Evolutionary conservation across 208 protist genomes (phyloP).

Genomic region (Naegleria gruberi): DNA sequence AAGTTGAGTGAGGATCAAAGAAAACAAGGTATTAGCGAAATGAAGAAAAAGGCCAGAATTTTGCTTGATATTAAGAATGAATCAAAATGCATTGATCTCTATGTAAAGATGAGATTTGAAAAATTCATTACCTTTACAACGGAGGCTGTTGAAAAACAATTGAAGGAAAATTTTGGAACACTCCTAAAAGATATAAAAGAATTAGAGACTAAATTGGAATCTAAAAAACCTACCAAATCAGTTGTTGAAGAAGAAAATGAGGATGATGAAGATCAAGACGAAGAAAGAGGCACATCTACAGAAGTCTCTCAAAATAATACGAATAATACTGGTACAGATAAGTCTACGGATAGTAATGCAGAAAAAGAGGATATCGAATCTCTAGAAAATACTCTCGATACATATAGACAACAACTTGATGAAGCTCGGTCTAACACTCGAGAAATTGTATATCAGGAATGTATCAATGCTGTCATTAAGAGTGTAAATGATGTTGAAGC

Average conservation of each 20-base stretch:
- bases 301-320: background rate
- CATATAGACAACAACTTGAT: background rate
- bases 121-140: background rate
- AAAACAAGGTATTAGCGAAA: background rate
- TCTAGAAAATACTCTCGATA: background rate
- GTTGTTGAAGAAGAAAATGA: background rate
- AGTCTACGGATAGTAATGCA: background rate
- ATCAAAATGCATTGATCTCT: background rate
- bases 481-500: background rate
- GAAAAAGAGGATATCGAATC: background rate
- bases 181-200: background rate
- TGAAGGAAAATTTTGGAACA: background rate
- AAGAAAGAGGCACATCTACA: background rate
- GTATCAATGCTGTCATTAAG: background rate
- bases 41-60: slow-evolving; percentile 8
- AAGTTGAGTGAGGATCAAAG: background rate
- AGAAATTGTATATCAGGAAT: background rate
- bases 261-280: background rate
- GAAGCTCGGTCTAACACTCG: background rate
- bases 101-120: background rate
- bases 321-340: background rate
- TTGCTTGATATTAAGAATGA: background rate
- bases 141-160: background rate
- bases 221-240: no score
- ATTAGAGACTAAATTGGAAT: background rate